phyloP scores from a whole-genome alignment of 371 early-diverging fungal species.

The Mucor sp. region DNA sequence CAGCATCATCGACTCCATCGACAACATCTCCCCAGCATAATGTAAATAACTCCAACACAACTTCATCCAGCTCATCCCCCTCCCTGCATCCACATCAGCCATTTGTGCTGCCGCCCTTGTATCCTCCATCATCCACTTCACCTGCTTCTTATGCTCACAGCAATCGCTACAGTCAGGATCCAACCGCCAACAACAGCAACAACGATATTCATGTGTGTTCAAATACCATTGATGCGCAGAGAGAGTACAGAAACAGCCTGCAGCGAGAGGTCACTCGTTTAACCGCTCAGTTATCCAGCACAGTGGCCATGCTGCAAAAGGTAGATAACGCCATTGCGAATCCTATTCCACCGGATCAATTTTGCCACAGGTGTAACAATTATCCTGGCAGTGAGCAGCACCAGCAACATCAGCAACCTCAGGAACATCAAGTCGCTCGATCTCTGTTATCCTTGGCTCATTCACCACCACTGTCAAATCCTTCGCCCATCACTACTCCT shows the following conservation, averaged over 20 bases:
- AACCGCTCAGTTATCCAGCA: constrained; percentile 50
- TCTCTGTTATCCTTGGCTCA: constrained; percentile 21
- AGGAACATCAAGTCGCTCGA: constrained; percentile 26
- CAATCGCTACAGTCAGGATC: background rate
- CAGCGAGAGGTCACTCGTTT: constrained; percentile 60
- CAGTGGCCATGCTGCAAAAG: constrained; percentile 52
- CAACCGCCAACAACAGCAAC: background rate
- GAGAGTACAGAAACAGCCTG: constrained; percentile 55
- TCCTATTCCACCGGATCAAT: constrained; percentile 14
- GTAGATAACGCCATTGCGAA: constrained; percentile 50
- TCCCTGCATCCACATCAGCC: constrained; percentile 1
- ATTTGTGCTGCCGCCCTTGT: constrained; percentile 24
- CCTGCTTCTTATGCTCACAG: background rate
- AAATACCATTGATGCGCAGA: constrained; percentile 44
- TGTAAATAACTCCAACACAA: background rate
- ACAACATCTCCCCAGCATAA: background rate
- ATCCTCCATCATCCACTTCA: constrained; percentile 11
- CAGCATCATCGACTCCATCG: background rate
- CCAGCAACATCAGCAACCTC: background rate
- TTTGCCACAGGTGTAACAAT: constrained; percentile 15
- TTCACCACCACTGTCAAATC: constrained; percentile 9
- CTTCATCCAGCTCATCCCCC: constrained; percentile 2
- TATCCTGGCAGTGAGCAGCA: background rate
- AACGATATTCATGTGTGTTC: constrained; percentile 23
- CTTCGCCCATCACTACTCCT: background rate